These are phyloP conservation scores for Didymellaceae sp. DNA, from an alignment of 2,329 filamentous ascomycete genomes.

Conservation along the genomic window DNA sequence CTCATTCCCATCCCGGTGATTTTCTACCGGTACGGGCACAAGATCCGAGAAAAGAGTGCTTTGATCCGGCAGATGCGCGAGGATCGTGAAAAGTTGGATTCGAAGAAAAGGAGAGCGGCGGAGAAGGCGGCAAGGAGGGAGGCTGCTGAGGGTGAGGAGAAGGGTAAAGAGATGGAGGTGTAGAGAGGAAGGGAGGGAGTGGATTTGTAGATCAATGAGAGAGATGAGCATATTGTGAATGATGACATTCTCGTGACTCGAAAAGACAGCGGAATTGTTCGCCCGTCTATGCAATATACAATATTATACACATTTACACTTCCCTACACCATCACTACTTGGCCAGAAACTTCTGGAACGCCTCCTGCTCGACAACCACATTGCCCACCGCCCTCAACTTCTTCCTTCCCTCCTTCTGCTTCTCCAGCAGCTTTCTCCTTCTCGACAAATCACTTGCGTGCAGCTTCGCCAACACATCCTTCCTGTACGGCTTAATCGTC, in stretches of 20 bases:
- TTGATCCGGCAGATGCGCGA: constrained; percentile 59
- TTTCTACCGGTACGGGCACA: constrained; percentile 70
- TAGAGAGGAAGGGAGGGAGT: background rate
- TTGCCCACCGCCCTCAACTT: constrained; percentile 82
- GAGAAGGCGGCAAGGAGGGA: constrained; percentile 53
- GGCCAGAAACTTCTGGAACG: constrained; percentile 91
- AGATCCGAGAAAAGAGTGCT: constrained; percentile 62
- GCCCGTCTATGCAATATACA: background rate
- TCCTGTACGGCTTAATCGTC: constrained; percentile 94
- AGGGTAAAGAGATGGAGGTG: constrained; percentile 20
- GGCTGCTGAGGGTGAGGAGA: background rate
- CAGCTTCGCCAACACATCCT: constrained; percentile 91
- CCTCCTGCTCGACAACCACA: constrained; percentile 93
- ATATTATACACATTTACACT: background rate
- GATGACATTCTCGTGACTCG: too few species aligned
- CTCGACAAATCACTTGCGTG: constrained; percentile 88
- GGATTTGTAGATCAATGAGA: background rate
- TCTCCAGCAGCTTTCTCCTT: constrained; percentile 86
- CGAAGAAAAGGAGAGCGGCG: constrained; percentile 47
- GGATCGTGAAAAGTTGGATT: constrained; percentile 52
- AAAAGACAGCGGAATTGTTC: too few species aligned
- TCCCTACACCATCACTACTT: constrained; percentile 57
- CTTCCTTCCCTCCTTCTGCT: constrained; percentile 95
- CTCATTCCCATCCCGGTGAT: constrained; percentile 81
- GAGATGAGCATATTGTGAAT: too few species aligned